Evolutionary conservation across 306 rosid species (phyloP).

Genomic region (Ceratonia siliqua): DNA sequence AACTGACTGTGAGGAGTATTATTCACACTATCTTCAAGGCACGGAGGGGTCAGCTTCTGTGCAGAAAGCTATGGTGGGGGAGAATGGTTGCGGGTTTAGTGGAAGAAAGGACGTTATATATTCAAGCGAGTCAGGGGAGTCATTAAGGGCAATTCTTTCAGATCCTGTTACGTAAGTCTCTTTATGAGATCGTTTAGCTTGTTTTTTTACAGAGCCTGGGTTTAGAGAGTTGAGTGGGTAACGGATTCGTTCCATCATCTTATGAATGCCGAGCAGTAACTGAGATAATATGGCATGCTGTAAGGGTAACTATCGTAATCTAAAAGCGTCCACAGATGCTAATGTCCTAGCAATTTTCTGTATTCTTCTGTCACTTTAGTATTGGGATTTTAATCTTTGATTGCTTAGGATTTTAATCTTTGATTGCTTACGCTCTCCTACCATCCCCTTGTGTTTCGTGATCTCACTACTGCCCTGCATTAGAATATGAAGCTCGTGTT

Average conservation of each 20-base stretch:
- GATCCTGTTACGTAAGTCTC: slow-evolving; percentile 89
- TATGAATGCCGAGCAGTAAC: slow-evolving; percentile 11
- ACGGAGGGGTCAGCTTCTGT: slow-evolving; percentile 63
- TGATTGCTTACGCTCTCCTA: background rate
- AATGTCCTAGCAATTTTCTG: background rate
- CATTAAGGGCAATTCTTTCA: slow-evolving; percentile 78
- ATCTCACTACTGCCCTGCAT: background rate
- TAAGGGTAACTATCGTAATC: background rate
- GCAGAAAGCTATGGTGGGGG: slow-evolving; percentile 67
- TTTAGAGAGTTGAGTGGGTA: background rate
- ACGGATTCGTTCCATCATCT: background rate
- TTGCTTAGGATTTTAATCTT: background rate
- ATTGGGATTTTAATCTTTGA: background rate
- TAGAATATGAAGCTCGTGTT: background rate
- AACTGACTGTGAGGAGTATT: slow-evolving; percentile 71
- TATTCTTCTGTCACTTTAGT: background rate
- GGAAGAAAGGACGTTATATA: slow-evolving; percentile 71
- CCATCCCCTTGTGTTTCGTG: background rate
- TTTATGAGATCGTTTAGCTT: background rate
- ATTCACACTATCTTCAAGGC: slow-evolving; percentile 83
- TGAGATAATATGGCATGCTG: slow-evolving; percentile 4
- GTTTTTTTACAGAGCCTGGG: background rate
- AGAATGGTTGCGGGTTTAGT: slow-evolving; percentile 80
- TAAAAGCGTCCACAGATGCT: background rate
- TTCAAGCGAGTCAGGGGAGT: slow-evolving; percentile 75